A percentile compares a stretch with the other conserved stretches of the same genome.
Conservation (phyloP, 163 green algal species). For the Prototheca stagnorum region DNA sequence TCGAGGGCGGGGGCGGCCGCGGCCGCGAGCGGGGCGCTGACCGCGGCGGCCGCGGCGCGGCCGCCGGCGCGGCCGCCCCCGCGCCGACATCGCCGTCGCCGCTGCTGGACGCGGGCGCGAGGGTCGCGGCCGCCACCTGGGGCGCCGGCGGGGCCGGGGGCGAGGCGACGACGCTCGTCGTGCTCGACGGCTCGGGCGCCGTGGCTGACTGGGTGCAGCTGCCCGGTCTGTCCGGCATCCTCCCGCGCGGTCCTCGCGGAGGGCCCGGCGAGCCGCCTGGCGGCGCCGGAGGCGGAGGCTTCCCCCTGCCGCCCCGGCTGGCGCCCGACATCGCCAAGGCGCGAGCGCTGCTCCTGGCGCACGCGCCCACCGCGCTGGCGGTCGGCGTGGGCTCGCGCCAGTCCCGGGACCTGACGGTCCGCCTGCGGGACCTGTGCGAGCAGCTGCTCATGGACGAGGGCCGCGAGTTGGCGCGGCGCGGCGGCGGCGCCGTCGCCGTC, state of each 20-base stretch:
- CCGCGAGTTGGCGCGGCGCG: not conserved
- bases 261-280: too few relatives aligned
- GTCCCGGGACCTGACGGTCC: slow-evolving; percentile 28
- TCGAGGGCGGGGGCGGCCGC: slow-evolving; percentile 9
- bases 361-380: slow-evolving; percentile 49
- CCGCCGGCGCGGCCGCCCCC: slow-evolving; percentile 35
- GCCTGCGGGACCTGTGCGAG: slow-evolving; percentile 38
- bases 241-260: not conserved
- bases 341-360: slow-evolving; percentile 30
- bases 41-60: slow-evolving; percentile 11
- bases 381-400: slow-evolving; percentile 29
- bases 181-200: slow-evolving; percentile 55
- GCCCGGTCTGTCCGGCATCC: slow-evolving; percentile 41
- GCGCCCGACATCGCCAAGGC: slow-evolving; percentile 19
- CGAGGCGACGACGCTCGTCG: slow-evolving; percentile 59
- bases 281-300: not conserved
- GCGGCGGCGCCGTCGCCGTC: slow-evolving; percentile 40
- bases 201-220: slow-evolving; percentile 66
- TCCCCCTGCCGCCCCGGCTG: not conserved
- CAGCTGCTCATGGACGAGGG: slow-evolving; percentile 28
- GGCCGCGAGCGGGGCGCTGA: slow-evolving; percentile 10
- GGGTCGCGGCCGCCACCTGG: slow-evolving; percentile 35
- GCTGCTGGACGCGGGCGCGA: too few relatives aligned
- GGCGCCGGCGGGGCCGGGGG: slow-evolving; percentile 21
- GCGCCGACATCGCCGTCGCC: too few relatives aligned